These are phyloP conservation scores for Didymella pomorum DNA, from an alignment of 2,329 filamentous ascomycete species.

Conservation along the genomic window DNA sequence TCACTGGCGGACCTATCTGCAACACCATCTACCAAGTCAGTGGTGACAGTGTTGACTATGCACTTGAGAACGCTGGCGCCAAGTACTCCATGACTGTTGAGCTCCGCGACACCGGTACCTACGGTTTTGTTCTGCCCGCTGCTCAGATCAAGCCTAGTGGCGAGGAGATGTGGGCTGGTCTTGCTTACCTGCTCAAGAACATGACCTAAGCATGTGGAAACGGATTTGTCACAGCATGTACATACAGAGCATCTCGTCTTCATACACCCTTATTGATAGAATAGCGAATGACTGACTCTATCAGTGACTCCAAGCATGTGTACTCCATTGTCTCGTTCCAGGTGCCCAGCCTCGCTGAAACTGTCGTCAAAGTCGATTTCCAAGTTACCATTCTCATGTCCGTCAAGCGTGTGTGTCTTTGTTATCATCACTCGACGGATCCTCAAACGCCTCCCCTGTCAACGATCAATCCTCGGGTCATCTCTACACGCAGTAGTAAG, in stretches of 20 bases:
- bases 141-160: constrained; percentile 58
- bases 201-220: constrained; percentile 24
- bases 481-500: constrained; percentile 12
- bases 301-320: neutral
- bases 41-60: constrained; percentile 57
- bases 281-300: neutral
- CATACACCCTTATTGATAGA: neutral
- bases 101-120: constrained; percentile 58
- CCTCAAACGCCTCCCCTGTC: neutral
- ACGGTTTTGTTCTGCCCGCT: constrained; percentile 61
- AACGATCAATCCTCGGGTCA: neutral
- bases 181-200: constrained; percentile 45
- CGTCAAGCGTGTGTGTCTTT: neutral
- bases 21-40: constrained; percentile 67
- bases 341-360: neutral
- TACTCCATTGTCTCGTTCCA: neutral
- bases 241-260: neutral
- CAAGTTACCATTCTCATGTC: neutral
- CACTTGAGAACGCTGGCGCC: constrained; percentile 52
- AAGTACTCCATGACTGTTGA: constrained; percentile 60
- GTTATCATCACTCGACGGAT: neutral
- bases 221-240: neutral
- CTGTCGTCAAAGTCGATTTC: neutral
- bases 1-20: constrained; percentile 61
- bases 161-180: constrained; percentile 58